A percentile compares a stretch with the other conserved stretches of the same genome.
Conservation (phyloP, 2,329 filamentous ascomycete species). For the Aspergillus brunneoviolaceus region DNA sequence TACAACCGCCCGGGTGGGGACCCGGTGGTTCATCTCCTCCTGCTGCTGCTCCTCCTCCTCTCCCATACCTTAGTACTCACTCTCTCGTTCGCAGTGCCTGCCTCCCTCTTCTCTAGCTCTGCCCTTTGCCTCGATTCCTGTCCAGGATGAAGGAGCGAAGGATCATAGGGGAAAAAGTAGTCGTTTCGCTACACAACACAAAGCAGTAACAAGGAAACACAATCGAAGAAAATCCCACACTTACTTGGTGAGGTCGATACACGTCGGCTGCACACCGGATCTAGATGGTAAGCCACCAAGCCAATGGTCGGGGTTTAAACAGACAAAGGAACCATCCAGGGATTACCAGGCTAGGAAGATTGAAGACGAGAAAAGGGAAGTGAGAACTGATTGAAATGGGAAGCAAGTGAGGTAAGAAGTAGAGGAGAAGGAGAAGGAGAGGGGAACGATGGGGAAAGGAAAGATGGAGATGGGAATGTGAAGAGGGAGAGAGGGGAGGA, state of each 20-base stretch:
- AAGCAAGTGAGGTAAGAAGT: not conserved
- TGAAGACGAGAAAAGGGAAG: slow-evolving; percentile 11
- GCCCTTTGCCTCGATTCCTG: not conserved
- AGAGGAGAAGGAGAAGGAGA: slow-evolving; percentile 5
- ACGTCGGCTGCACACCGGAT: slow-evolving; percentile 43
- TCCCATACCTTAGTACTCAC: not conserved
- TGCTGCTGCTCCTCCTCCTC: not conserved
- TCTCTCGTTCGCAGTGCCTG: not conserved
- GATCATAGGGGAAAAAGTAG: not conserved
- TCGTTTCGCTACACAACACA: not conserved
- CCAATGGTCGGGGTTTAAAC: slow-evolving; percentile 9
- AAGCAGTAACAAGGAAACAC: slow-evolving; percentile 6
- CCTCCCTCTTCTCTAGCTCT: too few relatives aligned
- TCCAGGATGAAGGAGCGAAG: not conserved
- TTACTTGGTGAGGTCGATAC: slow-evolving; percentile 49
- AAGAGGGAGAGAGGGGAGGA: slow-evolving; percentile 10
- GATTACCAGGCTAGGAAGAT: slow-evolving; percentile 9
- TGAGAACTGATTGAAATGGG: not conserved
- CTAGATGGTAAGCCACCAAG: slow-evolving; percentile 22
- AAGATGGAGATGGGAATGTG: slow-evolving; percentile 10
- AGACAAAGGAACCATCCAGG: slow-evolving; percentile 15
- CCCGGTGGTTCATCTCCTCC: not conserved
- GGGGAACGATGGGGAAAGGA: slow-evolving; percentile 6
- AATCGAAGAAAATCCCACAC: slow-evolving; percentile 24
- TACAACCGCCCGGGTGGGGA: not conserved